Evolutionary conservation across 1,139 yeast species (phyloP), one percentile per base, ranked within the genome.

Genomic region (Ashbya aceris): DNA sequence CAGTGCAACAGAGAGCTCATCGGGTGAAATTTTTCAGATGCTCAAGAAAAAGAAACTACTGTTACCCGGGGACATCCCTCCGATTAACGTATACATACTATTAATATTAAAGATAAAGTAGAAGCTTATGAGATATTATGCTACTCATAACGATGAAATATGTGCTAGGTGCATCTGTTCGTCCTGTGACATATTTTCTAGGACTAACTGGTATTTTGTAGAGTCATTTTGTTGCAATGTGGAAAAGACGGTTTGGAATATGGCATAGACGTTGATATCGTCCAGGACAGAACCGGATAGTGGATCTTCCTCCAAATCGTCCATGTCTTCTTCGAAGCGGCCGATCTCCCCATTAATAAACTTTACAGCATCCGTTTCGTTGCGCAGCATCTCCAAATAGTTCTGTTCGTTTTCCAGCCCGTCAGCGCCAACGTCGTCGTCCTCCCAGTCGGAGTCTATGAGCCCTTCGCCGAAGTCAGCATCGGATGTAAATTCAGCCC

Each of bases 261-360:
- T 67, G 5, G 64, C 61, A 54, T 77, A 79, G 7, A 86, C 75
- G 54, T 89, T 79, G 34, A 89, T 65, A 34, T 68, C 65, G 54
- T 91, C 97, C 45, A 91, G 67, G 1, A 95, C 80, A 2, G 87
- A 81, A 40, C 81, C 78, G 3, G 83, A 75, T 50, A 85, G 70
- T 3, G 95, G 89, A 61, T 91, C 96, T 54, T 87, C 96, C 23
- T 72, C 74, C 5, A 83, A 61, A 32, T 71, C 77, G 23, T 78
- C 85, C 38, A 76, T 77, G 7, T 43, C 45, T 2, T 53, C 60
- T 35, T 64, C 70, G 41, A 64, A 69, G 43, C 64, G 68, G n/a
- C 41, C 44, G 4, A 40, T 10, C 11, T 54, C 56, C 1, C 64
- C 66, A 9, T 55, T 56, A 7, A 54, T 59, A 14, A 60, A 66